Conservation (phyloP, 495 filamentous ascomycete genomes). For the Trichoderma orchidacearum region DNA sequence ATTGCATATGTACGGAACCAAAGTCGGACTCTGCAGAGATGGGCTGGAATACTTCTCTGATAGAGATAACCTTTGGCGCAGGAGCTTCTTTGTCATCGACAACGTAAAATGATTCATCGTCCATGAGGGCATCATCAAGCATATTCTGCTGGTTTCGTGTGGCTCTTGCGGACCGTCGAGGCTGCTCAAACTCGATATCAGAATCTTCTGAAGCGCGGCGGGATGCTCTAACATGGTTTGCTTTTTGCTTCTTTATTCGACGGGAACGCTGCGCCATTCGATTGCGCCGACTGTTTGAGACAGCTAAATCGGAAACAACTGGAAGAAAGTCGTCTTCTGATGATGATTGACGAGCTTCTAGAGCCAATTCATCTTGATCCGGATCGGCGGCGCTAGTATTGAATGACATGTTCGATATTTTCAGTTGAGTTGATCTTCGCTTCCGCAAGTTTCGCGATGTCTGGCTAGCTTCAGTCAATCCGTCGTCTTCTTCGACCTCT, state of each 20-base stretch:
- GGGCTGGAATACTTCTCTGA: constrained; percentile 55
- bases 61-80: constrained; percentile 39
- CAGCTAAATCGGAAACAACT: constrained; percentile 24
- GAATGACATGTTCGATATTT: not conserved
- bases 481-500: constrained; percentile 4
- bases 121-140: constrained; percentile 40
- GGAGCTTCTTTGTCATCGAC: constrained; percentile 41
- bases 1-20: constrained; percentile 46
- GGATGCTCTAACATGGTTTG: not conserved
- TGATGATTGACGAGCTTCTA: constrained; percentile 9
- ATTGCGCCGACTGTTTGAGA: not conserved
- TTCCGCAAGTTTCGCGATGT: constrained; percentile 2
- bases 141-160: constrained; percentile 39
- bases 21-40: constrained; percentile 43
- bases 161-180: constrained; percentile 38
- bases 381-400: constrained; percentile 12
- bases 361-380: constrained; percentile 31
- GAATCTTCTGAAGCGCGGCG: constrained; percentile 12
- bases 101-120: constrained; percentile 38
- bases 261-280: not conserved
- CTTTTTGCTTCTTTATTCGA: constrained; percentile 4
- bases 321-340: constrained; percentile 19
- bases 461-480: not conserved
- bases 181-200: constrained; percentile 31
- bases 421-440: constrained; percentile 3